Evolutionary conservation across 2,329 filamentous ascomycete genomes (phyloP), one percentile per base, ranked within the genome.

Genomic region (Colletotrichum lupini): DNA sequence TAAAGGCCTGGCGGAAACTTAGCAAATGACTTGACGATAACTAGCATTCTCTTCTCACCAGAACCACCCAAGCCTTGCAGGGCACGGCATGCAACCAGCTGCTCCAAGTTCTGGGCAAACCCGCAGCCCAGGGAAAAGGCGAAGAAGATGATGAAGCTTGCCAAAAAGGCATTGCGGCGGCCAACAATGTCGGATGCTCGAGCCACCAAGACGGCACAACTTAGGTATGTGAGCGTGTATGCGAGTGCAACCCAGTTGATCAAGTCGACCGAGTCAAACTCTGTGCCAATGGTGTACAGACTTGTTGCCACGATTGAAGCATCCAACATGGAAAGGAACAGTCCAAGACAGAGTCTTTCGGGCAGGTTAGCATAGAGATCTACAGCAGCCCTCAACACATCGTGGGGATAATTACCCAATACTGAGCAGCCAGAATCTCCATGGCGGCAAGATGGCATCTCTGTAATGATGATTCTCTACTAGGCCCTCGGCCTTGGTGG

Each of bases 261-360:
- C 4, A 76, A 77, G 12, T 82, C 79, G 3, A 87, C 75, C 16
- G 83, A 82, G 12, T 83, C 68, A 59, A 91, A 88, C 4, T 91
- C 87, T 19, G 77, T 78, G 1, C 86, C 87, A 59, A 91, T 91
- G n/a, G 83, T 83, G 76, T 87, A 87, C 11, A 92, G 79, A 57
- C 87, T 87, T 14, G 89, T 91, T 1, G 89, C 88, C 1, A 92
- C 87, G 49, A 92, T 91, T 4, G 89, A 89, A 1, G 87, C 86
- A 78, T 91, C 89, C n/a, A 91, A 78, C 76, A 90, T 85, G 32
- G 90, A 87, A 60, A 92, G 83, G 66, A 90, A 89, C 1, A 91
- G 83, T 3, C 89, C 89, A 6, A 87, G 79, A 24, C 83, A 85
- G 16, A 89, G 80, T 19, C 87, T 90, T 49, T 26, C 5, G 22